Conservation (phyloP, 352 stramenopile genomes). For the Pythium monospermum region DNA sequence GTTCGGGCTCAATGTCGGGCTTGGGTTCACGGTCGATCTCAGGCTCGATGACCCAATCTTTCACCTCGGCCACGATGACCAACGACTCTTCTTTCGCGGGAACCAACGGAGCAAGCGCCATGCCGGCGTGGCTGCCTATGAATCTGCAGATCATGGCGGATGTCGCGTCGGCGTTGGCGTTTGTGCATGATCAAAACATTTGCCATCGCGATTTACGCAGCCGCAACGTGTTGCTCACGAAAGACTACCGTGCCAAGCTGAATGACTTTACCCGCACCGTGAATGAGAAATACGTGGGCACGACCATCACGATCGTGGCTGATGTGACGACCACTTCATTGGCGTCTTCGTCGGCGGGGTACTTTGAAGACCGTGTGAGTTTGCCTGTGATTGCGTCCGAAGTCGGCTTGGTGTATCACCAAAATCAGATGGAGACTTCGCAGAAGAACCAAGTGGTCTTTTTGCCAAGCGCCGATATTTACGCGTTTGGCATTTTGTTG, state of each 20-base stretch:
- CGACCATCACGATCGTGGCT: constrained; percentile 14
- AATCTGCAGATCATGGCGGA: constrained; percentile 63
- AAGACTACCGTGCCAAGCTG: constrained; percentile 52
- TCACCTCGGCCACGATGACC: not conserved
- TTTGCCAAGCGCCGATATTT: constrained; percentile 39
- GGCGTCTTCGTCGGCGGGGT: not conserved
- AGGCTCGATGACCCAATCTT: not conserved
- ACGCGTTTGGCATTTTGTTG: constrained; percentile 51
- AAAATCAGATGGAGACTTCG: no score
- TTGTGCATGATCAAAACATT: constrained; percentile 44
- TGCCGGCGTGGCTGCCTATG: constrained; percentile 20
- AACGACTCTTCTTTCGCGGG: no score
- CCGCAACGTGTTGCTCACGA: constrained; percentile 63
- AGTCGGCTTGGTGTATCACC: constrained; percentile 31
- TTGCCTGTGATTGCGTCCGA: constrained; percentile 46
- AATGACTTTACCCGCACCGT: constrained; percentile 44
- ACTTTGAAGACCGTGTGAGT: not conserved
- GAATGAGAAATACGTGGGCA: constrained; percentile 24
- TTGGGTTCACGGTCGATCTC: no score
- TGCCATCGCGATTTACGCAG: constrained; percentile 61
- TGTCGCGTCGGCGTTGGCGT: constrained; percentile 43
- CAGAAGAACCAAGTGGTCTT: constrained; percentile 28
- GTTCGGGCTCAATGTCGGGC: no score
- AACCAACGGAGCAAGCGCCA: not conserved
- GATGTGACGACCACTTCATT: no score